Evolutionary conservation across 495 filamentous ascomycete species (phyloP).

Genomic region (Hyaloscypha finlandica): DNA sequence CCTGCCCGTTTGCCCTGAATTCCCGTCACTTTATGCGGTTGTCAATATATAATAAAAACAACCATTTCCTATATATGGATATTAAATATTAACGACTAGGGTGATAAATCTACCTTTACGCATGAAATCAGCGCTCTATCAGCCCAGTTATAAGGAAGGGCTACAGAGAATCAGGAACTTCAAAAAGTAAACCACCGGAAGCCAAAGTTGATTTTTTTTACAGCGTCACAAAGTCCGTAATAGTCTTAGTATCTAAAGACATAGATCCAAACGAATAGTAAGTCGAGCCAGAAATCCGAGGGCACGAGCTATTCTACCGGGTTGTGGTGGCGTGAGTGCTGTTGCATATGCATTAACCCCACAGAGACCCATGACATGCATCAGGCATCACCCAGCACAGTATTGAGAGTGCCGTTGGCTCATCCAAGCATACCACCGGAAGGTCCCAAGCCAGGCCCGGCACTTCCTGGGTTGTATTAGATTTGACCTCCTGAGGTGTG

Average conservation of each 20-base stretch:
- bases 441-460: not conserved
- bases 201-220: no score
- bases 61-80: no score
- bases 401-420: slow-evolving; percentile 58
- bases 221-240: not conserved
- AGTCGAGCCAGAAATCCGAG: slow-evolving; percentile 4
- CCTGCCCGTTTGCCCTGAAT: no score
- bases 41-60: no score
- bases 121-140: no score
- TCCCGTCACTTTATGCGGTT: no score
- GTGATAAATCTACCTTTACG: no score
- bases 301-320: not conserved
- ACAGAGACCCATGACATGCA: slow-evolving; percentile 34
- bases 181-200: no score
- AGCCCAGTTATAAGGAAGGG: no score
- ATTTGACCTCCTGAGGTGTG: not conserved
- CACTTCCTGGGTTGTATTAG: not conserved
- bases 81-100: no score
- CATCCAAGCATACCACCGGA: slow-evolving; percentile 22
- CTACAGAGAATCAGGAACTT: no score
- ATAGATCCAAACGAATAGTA: not conserved
- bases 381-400: slow-evolving; percentile 44
- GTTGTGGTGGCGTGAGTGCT: not conserved
- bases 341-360: slow-evolving; percentile 4
- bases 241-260: not conserved